Conservation (phyloP, 2,329 filamentous ascomycete species). For the Calonectria leucothoes region DNA sequence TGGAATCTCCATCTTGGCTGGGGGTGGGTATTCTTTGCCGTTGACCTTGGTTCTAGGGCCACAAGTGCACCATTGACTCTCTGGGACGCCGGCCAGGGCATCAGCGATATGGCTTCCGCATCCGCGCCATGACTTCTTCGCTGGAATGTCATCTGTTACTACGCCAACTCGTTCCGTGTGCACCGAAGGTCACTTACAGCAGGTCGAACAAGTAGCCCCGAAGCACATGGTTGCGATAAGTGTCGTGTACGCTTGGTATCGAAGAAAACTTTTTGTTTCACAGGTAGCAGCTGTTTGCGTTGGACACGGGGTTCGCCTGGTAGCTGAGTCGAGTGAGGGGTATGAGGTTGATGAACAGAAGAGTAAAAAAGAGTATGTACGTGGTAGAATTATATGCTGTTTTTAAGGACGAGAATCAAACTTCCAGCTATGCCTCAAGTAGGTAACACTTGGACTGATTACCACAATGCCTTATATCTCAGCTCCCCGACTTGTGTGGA, state of each 20-base stretch:
- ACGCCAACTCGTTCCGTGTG: not conserved
- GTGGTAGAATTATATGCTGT: not conserved
- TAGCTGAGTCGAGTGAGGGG: too few species aligned
- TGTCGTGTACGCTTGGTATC: not conserved
- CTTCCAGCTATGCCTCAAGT: not conserved
- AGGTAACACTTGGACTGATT: not conserved
- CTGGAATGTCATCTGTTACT: conserved; percentile 39
- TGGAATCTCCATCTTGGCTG: conserved; percentile 53
- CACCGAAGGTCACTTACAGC: conserved; percentile 48
- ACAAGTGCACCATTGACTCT: conserved; percentile 62
- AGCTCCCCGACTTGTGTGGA: conserved; percentile 11
- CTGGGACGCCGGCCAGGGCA: conserved; percentile 56
- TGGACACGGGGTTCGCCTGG: not conserved
- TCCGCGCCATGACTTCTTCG: conserved; percentile 62
- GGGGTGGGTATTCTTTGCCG: conserved; percentile 59
- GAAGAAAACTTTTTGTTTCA: not conserved
- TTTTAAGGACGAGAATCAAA: not conserved
- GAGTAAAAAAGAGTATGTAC: not conserved
- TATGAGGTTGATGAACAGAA: not conserved
- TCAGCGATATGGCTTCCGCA: conserved; percentile 60
- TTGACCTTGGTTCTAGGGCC: conserved; percentile 55
- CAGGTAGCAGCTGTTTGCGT: not conserved
- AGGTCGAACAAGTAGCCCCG: conserved; percentile 53
- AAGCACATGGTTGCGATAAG: conserved; percentile 52
- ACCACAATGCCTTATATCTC: not conserved